Conservation (phyloP, 768 basidiomycete genomes). For the Tylopilus subfusipes region DNA sequence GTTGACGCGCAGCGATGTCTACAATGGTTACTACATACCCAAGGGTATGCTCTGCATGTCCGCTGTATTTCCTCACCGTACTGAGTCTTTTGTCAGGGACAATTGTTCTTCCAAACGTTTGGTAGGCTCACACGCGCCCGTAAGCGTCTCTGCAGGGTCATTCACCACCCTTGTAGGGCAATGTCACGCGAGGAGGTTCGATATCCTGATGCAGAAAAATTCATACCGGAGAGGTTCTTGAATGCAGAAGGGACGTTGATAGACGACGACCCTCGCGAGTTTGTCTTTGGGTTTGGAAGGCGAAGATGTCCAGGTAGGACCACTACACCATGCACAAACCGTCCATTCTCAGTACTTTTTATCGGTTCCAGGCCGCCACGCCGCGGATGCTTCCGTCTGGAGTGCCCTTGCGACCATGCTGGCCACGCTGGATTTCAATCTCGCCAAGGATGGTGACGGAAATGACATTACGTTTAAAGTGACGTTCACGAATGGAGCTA, state of each 20-base stretch:
- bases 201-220: not conserved
- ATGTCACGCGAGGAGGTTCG: not conserved
- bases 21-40: not conserved
- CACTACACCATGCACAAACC: not conserved
- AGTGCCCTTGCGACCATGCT: not conserved
- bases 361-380: not conserved
- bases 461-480: not conserved
- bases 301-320: not conserved
- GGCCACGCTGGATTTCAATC: not conserved
- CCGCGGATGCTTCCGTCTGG: not conserved
- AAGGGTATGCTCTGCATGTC: not conserved
- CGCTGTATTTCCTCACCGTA: not conserved
- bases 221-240: not conserved
- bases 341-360: not conserved
- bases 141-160: not conserved
- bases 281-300: not conserved
- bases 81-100: not conserved
- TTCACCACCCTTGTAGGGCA: not conserved
- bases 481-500: not conserved
- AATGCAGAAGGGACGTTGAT: not conserved
- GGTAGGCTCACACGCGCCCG: not conserved
- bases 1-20: not conserved
- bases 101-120: not conserved
- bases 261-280: not conserved
- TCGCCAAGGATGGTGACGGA: not conserved